Conservation (phyloP, 2,329 filamentous ascomycete species). For the Aspergillus glaucus region DNA sequence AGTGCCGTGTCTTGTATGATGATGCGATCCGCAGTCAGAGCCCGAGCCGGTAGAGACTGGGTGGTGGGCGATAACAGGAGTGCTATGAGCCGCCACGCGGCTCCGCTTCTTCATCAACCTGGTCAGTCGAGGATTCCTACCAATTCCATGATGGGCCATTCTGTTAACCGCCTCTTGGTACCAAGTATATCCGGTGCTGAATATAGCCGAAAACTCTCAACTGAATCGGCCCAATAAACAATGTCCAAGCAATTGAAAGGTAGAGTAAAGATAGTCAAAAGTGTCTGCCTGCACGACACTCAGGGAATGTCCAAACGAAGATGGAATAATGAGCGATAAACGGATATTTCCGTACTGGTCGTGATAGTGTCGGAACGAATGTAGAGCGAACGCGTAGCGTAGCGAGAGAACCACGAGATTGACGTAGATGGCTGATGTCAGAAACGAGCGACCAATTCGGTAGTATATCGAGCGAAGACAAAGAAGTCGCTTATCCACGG, state of each 20-base stretch:
- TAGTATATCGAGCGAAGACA: not conserved
- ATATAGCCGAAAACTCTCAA: not conserved
- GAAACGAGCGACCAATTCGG: not conserved
- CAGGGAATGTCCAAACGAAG: not conserved
- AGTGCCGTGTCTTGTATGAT: not conserved
- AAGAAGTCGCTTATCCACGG: not conserved
- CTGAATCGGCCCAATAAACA: too few relatives aligned
- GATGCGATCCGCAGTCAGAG: not conserved
- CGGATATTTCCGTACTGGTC: not conserved
- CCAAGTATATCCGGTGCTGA: not conserved
- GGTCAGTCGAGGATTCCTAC: conserved; percentile 7
- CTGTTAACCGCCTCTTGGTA: not conserved
- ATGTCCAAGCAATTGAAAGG: too few relatives aligned
- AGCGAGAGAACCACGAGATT: conserved; percentile 2
- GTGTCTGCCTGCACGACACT: conserved; percentile 13
- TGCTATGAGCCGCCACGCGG: conserved; percentile 2
- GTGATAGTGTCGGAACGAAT: not conserved
- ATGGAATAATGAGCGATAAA: not conserved
- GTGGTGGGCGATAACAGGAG: conserved; percentile 1
- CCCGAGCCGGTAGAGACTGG: not conserved
- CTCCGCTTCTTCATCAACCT: conserved; percentile 9
- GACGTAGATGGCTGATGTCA: not conserved
- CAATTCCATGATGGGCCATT: conserved; percentile 14
- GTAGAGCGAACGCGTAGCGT: conserved; percentile 1
- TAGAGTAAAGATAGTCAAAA: too few relatives aligned